These are phyloP conservation scores for Penicillium sp. DNA, from an alignment of 2,329 filamentous ascomycete genomes.

Conservation along the genomic window DNA sequence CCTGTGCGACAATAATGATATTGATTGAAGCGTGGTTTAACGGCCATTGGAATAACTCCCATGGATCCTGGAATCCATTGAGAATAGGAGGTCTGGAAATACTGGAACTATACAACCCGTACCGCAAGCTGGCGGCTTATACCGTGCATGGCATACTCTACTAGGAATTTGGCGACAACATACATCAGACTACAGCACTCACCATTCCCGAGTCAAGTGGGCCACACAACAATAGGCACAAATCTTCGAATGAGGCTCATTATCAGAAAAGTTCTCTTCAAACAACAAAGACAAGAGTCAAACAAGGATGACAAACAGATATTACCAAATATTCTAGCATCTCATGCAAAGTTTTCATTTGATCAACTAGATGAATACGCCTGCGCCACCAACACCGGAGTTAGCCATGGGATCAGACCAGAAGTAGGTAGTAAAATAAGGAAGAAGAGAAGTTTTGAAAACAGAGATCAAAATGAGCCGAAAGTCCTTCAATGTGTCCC, in stretches of 20 bases:
- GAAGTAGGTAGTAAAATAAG: conserved; percentile 2
- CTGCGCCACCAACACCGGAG: conserved; percentile 17
- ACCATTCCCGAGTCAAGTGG: neutral
- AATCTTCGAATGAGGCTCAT: conserved; percentile 1
- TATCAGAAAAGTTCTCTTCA: neutral
- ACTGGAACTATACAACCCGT: neutral
- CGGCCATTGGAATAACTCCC: too few species aligned
- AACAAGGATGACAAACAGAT: conserved; percentile 3
- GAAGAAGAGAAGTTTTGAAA: conserved; percentile 1
- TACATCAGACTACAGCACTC: neutral
- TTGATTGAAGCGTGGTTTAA: conserved; percentile 6
- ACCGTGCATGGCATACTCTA: neutral
- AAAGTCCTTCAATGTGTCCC: conserved; percentile 1
- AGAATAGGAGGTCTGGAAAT: neutral
- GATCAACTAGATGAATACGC: conserved; percentile 13
- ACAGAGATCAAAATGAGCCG: conserved; percentile 10
- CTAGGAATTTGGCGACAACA: neutral
- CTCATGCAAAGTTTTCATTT: conserved; percentile 2
- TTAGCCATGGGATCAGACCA: conserved; percentile 19
- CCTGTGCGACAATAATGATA: conserved; percentile 5
- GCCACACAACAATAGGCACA: neutral
- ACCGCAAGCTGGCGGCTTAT: neutral
- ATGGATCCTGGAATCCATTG: neutral
- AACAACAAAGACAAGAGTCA: neutral
- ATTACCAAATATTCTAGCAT: conserved; percentile 1